These are phyloP conservation scores for Amniculicola lignicola DNA, from an alignment of 495 filamentous ascomycete species.

Conservation along the genomic window DNA sequence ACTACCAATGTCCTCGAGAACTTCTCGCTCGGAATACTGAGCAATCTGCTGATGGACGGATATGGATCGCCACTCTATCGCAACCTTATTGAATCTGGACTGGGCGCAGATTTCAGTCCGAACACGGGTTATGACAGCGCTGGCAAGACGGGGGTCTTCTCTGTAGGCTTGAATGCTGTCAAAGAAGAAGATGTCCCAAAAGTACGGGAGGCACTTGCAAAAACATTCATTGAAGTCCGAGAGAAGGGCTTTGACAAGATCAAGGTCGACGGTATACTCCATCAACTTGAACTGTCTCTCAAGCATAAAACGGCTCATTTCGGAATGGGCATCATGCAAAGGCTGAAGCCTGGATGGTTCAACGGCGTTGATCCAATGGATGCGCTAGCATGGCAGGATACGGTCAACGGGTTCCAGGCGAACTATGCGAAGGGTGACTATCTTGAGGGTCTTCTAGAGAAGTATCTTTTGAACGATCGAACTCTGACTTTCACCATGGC, in stretches of 20 bases:
- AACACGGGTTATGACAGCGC: slow-evolving; percentile 88
- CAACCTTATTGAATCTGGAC: slow-evolving; percentile 82
- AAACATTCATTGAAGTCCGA: slow-evolving; percentile 62
- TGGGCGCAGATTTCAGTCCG: slow-evolving; percentile 88
- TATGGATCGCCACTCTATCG: slow-evolving; percentile 93
- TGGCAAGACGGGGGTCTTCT: slow-evolving; percentile 75
- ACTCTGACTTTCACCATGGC: slow-evolving; percentile 93
- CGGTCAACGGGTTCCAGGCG: slow-evolving; percentile 72
- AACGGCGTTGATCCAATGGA: slow-evolving; percentile 91
- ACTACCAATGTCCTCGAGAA: slow-evolving; percentile 76
- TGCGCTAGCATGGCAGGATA: slow-evolving; percentile 84
- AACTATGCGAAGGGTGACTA: slow-evolving; percentile 69
- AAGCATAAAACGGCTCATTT: slow-evolving; percentile 96
- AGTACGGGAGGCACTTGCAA: slow-evolving; percentile 67
- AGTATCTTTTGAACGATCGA: slow-evolving; percentile 83
- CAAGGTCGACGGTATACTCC: slow-evolving; percentile 84
- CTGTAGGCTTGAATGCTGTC: slow-evolving; percentile 84
- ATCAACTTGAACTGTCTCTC: slow-evolving; percentile 83
- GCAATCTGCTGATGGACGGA: slow-evolving; percentile 80
- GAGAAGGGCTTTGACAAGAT: slow-evolving; percentile 76
- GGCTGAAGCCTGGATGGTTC: slow-evolving; percentile 87
- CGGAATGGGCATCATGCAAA: slow-evolving; percentile 83
- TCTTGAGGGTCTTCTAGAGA: slow-evolving; percentile 79
- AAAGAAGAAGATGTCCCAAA: slow-evolving; percentile 71
- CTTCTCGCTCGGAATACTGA: slow-evolving; percentile 77